These are phyloP conservation scores for Coemansia brasiliensis DNA, from an alignment of 192 early-diverging fungal genomes.

Conservation along the genomic window DNA sequence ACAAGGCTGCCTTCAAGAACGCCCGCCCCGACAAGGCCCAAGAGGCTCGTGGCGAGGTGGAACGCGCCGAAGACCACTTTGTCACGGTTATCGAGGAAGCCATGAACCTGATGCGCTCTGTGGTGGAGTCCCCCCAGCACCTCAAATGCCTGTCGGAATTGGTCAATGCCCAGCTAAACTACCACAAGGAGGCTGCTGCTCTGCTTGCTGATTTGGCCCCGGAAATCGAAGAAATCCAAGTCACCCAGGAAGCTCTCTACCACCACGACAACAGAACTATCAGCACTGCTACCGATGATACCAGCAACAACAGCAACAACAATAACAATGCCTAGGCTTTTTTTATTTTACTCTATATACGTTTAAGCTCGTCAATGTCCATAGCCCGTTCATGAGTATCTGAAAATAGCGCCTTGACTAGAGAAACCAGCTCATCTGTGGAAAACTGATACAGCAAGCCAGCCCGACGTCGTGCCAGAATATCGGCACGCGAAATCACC, in stretches of 20 bases:
- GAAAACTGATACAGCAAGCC: constrained; percentile 35
- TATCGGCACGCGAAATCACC: constrained; percentile 41
- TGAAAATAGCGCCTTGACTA: constrained; percentile 38
- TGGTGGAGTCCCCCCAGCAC: constrained; percentile 83
- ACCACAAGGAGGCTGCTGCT: constrained; percentile 81
- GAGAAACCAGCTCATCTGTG: constrained; percentile 20
- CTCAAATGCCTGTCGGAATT: constrained; percentile 82
- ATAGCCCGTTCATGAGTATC: constrained; percentile 29
- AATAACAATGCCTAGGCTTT: background rate
- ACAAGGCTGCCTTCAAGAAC: constrained; percentile 74
- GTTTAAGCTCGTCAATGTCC: constrained; percentile 26
- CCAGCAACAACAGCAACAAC: background rate
- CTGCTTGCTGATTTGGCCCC: constrained; percentile 74
- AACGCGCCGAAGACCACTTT: constrained; percentile 92
- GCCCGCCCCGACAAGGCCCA: constrained; percentile 73
- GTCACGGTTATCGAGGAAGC: constrained; percentile 94
- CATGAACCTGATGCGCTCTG: constrained; percentile 90
- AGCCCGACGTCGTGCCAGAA: constrained; percentile 41
- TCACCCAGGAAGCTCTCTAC: constrained; percentile 90
- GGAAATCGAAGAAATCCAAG: constrained; percentile 93
- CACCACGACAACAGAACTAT: constrained; percentile 43
- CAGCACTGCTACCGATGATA: background rate
- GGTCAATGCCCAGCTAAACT: constrained; percentile 81
- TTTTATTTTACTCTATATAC: constrained; percentile 5
- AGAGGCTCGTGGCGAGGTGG: constrained; percentile 77